Base-by-base conservation (phyloP, 768 basidiomycete genomes). In the Lactarius evosmus region DNA sequence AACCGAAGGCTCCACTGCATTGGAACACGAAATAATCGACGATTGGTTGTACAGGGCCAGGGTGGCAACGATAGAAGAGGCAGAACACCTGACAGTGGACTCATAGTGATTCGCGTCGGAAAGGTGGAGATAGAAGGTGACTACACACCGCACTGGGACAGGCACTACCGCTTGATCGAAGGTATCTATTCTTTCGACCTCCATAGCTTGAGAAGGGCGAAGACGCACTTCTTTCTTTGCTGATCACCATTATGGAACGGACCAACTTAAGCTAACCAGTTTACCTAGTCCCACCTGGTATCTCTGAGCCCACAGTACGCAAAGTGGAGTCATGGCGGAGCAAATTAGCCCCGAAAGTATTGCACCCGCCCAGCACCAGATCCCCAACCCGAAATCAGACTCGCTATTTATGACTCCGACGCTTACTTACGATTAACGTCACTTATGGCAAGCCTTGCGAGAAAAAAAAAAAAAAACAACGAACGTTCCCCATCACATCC, bases 21-120 rank as follows among this genome's bases (percentile, higher is more conserved):
- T 19, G 32, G 30, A 53, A 32, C 2, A n/a, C 40, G 53, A 36
- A 62, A 38, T 22, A 25, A 50, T 22, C 19, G 30, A 19, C 7
- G 17, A 52, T 44, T 32, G 32, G 29, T 38, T 16, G 25, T 33
- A 3, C 33, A 46, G 27, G 14, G 32, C 29, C 51, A 53, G 33
- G 51, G 33, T 63, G 50, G 40, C 62, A 53, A 63, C 57, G 44
- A 30, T 41, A 32, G 56, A 58, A 40, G 19, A 44, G 46, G 46
- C 25, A 41, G 22, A 56, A 51, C 25, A 25, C 8, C 46, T 49
- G 46, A 25, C 46, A n/a, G 12, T 49, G 25, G 12, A 25, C 22
- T 49, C 11, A 3, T 49, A 22, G 46, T 25, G 25, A 25, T 12
- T 25, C 46, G 46, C 22, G 46, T 49, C 46, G 46, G 12, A 49